These are phyloP conservation scores for Penicillium sp. DNA, from an alignment of 2,329 filamentous ascomycete species.

Conservation along the genomic window DNA sequence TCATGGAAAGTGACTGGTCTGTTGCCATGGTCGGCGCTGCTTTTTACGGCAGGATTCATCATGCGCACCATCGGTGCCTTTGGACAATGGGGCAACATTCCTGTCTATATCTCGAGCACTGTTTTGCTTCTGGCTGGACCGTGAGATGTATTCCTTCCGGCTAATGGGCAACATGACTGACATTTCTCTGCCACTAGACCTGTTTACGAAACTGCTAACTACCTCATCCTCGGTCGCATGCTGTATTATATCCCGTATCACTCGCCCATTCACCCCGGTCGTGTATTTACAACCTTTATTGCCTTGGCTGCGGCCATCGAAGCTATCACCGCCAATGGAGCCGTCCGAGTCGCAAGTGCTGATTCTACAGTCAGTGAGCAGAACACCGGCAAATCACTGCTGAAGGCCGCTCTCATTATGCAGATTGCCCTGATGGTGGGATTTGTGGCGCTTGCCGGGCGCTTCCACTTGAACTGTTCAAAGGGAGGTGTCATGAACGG, in stretches of 20 bases:
- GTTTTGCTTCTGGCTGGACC: constrained; percentile 40
- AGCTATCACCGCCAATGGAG: constrained; percentile 50
- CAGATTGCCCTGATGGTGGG: constrained; percentile 49
- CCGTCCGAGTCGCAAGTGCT: constrained; percentile 43
- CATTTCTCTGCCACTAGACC: constrained; percentile 23
- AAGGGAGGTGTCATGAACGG: constrained; percentile 39
- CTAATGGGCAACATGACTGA: neutral
- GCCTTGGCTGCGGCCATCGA: constrained; percentile 49
- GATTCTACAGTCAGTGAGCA: constrained; percentile 33
- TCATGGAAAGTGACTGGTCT: constrained; percentile 42
- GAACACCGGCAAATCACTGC: constrained; percentile 43
- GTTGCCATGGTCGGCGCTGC: constrained; percentile 40
- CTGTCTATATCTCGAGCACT: constrained; percentile 37
- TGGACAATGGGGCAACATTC: constrained; percentile 34
- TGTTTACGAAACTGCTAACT: constrained; percentile 46
- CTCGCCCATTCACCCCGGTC: constrained; percentile 50
- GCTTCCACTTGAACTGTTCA: constrained; percentile 46
- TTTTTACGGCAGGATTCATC: constrained; percentile 40
- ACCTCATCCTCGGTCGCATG: constrained; percentile 51
- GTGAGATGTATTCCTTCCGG: constrained; percentile 21
- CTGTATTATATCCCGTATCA: constrained; percentile 49
- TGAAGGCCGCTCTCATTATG: constrained; percentile 49
- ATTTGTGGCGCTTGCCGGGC: constrained; percentile 47
- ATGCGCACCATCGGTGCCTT: constrained; percentile 36
- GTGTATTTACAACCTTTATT: constrained; percentile 57